Base-by-base conservation (phyloP, 768 basidiomycete species). In the Pleurotus platypus region DNA sequence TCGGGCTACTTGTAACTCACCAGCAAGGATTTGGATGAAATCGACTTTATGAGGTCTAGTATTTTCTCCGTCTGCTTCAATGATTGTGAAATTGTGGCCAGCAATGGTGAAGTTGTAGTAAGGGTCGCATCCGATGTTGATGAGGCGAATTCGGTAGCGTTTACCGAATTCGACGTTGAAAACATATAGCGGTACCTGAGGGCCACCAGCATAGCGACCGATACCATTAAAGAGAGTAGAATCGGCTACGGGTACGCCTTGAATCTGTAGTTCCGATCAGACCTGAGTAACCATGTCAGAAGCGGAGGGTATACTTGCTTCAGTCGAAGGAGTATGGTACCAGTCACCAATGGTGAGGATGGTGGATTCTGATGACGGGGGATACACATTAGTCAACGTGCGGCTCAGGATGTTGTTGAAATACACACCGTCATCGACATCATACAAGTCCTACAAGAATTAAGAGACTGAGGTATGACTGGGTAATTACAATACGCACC, bases 81-180 rank as follows among this genome's bases (percentile, higher is more conserved):
- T 77, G 51, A 83, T 67, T 24, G 61, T 66, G 61, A 76, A 60
- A 2, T 67, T 67, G 50, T 80, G 79, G 9, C 64, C 59, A 55
- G 77, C 72, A 26, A 77, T 66, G 2, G 68, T 72, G 63, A 78
- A 77, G n/a, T 50, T 61, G 60, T 67, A 78, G 69, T 57, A 69
- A 59, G 63, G 73, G 48, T 77, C 76, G 64, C 81, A 81, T 11
- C 77, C 75, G 53, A 78, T 75, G 55, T 61, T 68, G 50, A 84
- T 60, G 1, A 85, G 39, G 3, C 82, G 77, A 67, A 84, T 78
- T 16, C 84, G 77, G 60, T 84, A 84, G 16, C 81, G 70, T 48
- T 67, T 64, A 11, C 73, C 73, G 0, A 48, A 54, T 6, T 61
- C 46, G 35, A 84, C 78, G 40, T 73, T 71, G 49, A 78, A 67